These are phyloP conservation scores for Gloeopeniophorella convolvens DNA, from an alignment of 768 basidiomycete species.

Conservation along the genomic window DNA sequence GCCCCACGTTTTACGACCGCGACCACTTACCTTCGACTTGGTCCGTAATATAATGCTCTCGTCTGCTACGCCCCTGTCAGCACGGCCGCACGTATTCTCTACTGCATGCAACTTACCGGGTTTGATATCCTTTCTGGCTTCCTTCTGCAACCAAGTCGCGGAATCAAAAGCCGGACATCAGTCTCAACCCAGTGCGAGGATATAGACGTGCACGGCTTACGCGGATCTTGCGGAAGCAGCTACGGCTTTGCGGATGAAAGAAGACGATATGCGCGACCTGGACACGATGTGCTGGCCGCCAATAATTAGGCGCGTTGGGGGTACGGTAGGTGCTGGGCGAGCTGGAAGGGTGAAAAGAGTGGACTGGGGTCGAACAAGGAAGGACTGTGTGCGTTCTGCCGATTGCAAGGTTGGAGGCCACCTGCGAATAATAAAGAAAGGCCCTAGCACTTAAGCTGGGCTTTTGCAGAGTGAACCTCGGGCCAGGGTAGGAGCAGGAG, in stretches of 20 bases:
- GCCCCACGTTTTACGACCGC: constrained; percentile 37
- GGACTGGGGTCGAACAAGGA: constrained; percentile 20
- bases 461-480: constrained; percentile 17
- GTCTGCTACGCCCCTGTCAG: constrained; percentile 4
- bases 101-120: constrained; percentile 3
- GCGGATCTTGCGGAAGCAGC: not conserved
- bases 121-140: constrained; percentile 3
- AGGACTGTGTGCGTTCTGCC: constrained; percentile 21
- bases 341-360: constrained; percentile 13
- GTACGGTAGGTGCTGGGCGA: constrained; percentile 14
- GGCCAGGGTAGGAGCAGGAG: constrained; percentile 21
- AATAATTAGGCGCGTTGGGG: constrained; percentile 5
- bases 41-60: constrained; percentile 5
- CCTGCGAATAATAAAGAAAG: constrained; percentile 6
- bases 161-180: constrained; percentile 8
- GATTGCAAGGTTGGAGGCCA: constrained; percentile 15
- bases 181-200: constrained; percentile 2
- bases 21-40: constrained; percentile 27
- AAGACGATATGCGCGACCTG: not conserved
- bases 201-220: not conserved
- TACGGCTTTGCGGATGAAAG: not conserved
- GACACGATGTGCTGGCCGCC: constrained; percentile 1
- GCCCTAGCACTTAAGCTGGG: constrained; percentile 18
- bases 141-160: constrained; percentile 6
- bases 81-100: not conserved